A percentile compares a stretch with the other conserved stretches of the same genome.
These are phyloP conservation scores for Micractinium sp. DNA, from an alignment of 139 green algal species.

Conservation along the genomic window DNA sequence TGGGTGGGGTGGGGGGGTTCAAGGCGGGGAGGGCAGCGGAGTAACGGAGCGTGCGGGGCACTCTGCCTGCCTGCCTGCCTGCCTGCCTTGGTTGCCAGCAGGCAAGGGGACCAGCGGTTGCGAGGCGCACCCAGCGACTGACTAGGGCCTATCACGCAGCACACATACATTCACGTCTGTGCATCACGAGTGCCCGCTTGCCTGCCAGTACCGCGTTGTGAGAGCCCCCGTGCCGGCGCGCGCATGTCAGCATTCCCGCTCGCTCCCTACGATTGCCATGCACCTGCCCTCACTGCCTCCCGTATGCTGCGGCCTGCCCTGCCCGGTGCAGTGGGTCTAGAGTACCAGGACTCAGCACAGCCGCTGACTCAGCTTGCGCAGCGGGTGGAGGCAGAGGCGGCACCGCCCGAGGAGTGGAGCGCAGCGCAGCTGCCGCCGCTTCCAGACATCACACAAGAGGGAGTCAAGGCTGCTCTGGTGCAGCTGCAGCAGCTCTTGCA, in stretches of 20 bases:
- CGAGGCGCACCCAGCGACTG: too few species aligned
- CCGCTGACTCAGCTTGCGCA: not conserved
- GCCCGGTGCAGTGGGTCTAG: constrained; percentile 34
- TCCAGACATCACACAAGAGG: not conserved
- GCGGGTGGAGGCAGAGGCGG: not conserved
- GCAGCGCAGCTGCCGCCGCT: constrained; percentile 21
- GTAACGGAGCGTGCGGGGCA: too few species aligned
- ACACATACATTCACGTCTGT: not conserved
- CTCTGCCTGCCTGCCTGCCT: not conserved
- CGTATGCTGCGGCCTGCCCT: not conserved
- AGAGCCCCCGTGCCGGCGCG: too few species aligned
- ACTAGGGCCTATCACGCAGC: too few species aligned
- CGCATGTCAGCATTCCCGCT: too few species aligned
- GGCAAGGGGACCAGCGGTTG: not conserved
- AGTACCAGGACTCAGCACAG: constrained; percentile 36
- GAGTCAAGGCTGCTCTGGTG: not conserved
- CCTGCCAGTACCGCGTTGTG: not conserved
- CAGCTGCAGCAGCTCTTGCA: constrained; percentile 30
- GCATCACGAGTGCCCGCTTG: too few species aligned
- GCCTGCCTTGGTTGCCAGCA: not conserved
- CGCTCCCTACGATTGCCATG: too few species aligned
- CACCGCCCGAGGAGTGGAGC: constrained; percentile 9
- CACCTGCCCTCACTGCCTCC: not conserved
- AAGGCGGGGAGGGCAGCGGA: not conserved
- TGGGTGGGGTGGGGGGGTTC: not conserved